phyloP scores from a whole-genome alignment of 208 protist genomes.

The Herpetomonas muscarum region DNA sequence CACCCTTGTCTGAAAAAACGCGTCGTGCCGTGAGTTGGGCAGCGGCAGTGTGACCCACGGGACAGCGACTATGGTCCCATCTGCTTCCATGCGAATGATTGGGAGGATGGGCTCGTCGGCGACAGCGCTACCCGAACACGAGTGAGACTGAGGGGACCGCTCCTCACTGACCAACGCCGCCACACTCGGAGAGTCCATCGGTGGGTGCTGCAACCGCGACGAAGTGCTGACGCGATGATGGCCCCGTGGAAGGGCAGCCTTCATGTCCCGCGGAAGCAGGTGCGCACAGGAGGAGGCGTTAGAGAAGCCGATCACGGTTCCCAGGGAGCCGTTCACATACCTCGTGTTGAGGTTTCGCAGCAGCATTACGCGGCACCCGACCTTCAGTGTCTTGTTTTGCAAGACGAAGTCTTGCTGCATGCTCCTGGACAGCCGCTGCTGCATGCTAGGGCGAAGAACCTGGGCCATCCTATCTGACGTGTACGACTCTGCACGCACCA shows the following conservation, averaged over 20 bases:
- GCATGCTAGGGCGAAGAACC: constrained; percentile 20
- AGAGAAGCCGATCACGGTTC: constrained; percentile 63
- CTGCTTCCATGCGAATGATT: constrained; percentile 71
- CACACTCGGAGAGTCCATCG: no score
- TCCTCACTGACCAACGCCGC: no score
- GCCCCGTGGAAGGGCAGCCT: constrained; percentile 13
- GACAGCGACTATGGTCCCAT: constrained; percentile 59
- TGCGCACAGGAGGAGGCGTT: constrained; percentile 17
- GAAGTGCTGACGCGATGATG: constrained; percentile 7
- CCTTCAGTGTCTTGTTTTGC: constrained; percentile 68
- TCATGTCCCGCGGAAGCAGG: constrained; percentile 41
- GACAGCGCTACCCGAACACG: constrained; percentile 3
- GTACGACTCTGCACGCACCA: constrained; percentile 2
- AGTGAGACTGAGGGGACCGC: not conserved
- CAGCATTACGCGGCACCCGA: constrained; percentile 87
- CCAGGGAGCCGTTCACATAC: constrained; percentile 79
- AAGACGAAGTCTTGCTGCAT: constrained; percentile 49
- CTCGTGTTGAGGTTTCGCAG: constrained; percentile 60
- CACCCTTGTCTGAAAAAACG: constrained; percentile 36
- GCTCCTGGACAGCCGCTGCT: constrained; percentile 25
- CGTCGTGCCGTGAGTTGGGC: constrained; percentile 8
- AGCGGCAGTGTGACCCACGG: constrained; percentile 58
- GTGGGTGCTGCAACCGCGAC: no score
- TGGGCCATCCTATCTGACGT: constrained; percentile 3
- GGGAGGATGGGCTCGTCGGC: constrained; percentile 28